Conservation (phyloP, 1,139 yeast genomes). For the Zygoascus sp. region DNA sequence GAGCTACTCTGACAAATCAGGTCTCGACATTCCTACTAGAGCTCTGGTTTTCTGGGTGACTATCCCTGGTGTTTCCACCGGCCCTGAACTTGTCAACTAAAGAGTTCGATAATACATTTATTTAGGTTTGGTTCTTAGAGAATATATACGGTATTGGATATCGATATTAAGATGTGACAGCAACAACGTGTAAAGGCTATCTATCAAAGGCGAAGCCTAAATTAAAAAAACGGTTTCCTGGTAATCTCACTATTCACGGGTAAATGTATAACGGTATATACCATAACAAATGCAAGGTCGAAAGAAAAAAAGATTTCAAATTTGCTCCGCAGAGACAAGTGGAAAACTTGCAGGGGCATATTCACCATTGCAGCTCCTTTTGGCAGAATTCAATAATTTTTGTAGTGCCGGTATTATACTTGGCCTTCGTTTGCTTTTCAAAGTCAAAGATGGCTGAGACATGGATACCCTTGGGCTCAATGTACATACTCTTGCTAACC, state of each 20-base stretch:
- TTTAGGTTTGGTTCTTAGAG: too few species aligned
- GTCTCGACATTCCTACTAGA: constrained; percentile 19
- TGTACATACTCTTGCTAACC: constrained; percentile 10
- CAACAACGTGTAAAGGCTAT: not conserved
- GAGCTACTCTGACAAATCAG: constrained; percentile 17
- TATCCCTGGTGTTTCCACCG: not conserved
- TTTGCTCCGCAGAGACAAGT: not conserved
- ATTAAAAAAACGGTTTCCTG: too few species aligned
- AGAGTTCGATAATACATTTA: not conserved
- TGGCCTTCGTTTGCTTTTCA: not conserved
- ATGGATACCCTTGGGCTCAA: constrained; percentile 19
- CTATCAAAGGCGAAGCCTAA: not conserved
- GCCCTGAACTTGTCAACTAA: not conserved
- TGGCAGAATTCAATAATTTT: constrained; percentile 6
- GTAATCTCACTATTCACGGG: too few species aligned
- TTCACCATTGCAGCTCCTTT: not conserved
- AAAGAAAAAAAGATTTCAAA: not conserved
- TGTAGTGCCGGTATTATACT: not conserved
- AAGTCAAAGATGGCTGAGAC: constrained; percentile 17
- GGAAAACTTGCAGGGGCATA: too few species aligned
- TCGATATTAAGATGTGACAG: not conserved
- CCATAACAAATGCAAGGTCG: too few species aligned
- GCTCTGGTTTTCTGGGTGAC: constrained; percentile 21
- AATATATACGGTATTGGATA: not conserved
- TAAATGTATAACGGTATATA: too few species aligned